Percentiles rank a stretch among this genome's conserved stretches.
Conservation (phyloP, 1,284 basidiomycete species). For the Tausonia pullulans region DNA sequence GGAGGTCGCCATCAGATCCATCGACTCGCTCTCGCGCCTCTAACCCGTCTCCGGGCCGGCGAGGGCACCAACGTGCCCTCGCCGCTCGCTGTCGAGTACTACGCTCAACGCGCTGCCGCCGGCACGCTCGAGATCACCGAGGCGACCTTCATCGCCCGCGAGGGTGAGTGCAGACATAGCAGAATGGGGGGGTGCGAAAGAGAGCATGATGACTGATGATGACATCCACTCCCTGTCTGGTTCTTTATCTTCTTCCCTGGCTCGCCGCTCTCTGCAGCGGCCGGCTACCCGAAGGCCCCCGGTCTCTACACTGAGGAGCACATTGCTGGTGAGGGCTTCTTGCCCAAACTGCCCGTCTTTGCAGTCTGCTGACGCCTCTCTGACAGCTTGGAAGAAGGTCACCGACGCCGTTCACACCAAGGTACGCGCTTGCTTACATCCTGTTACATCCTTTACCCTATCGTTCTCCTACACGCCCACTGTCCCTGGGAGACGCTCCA, state of each 20-base stretch:
- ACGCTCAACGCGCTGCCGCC: slow-evolving; percentile 29
- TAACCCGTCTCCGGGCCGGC: slow-evolving; percentile 28
- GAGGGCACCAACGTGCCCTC: slow-evolving; percentile 10
- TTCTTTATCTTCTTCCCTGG: background rate
- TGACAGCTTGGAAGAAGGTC: slow-evolving; percentile 29
- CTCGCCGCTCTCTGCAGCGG: slow-evolving; percentile 5
- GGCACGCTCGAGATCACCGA: slow-evolving; percentile 32
- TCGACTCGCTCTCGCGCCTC: slow-evolving; percentile 31
- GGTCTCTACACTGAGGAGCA: slow-evolving; percentile 13
- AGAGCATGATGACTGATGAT: too few relatives aligned
- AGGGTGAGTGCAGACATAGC: slow-evolving; percentile 2
- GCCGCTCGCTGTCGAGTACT: slow-evolving; percentile 28
- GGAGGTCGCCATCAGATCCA: background rate
- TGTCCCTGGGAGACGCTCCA: background rate
- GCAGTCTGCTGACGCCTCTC: background rate
- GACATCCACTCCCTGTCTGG: background rate
- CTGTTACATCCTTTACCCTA: background rate
- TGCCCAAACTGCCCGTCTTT: too few relatives aligned
- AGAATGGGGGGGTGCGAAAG: background rate
- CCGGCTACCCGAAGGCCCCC: slow-evolving; percentile 21
- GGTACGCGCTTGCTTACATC: background rate
- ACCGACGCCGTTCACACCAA: slow-evolving; percentile 40
- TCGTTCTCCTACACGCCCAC: background rate
- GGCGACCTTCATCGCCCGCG: slow-evolving; percentile 24
- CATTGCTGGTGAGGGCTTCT: background rate